A percentile compares a stretch with the other conserved stretches of the same genome.
Evolutionary conservation across 2,329 filamentous ascomycete species (phyloP).

Genomic region (Alternaria brassicae): DNA sequence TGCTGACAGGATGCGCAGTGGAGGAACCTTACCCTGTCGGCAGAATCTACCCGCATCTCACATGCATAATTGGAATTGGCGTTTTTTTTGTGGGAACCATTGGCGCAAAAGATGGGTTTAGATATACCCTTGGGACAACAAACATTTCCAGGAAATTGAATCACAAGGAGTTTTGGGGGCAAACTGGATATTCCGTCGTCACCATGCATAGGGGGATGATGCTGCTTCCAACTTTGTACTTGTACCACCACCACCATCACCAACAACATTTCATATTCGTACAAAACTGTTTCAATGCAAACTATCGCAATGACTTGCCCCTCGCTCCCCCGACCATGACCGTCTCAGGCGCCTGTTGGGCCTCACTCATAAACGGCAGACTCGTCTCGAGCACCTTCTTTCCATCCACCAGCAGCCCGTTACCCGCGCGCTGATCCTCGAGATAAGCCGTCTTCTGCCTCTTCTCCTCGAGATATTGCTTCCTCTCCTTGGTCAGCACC

Average conservation of each 20-base stretch:
- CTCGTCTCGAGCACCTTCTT: constrained; percentile 50
- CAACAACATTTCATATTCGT: constrained; percentile 4
- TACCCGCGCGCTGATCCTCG: constrained; percentile 63
- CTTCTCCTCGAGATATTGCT: constrained; percentile 67
- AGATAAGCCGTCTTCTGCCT: constrained; percentile 61
- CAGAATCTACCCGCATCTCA: not conserved
- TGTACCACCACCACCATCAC: not conserved
- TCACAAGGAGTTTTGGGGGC: not conserved
- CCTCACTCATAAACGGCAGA: constrained; percentile 32
- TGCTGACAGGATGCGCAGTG: not conserved
- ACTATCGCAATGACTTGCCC: constrained; percentile 18
- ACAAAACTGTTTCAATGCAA: not conserved
- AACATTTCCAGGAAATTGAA: not conserved
- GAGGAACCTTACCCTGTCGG: not conserved
- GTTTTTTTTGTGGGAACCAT: constrained; percentile 1
- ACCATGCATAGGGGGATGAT: not conserved
- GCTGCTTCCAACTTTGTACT: not conserved
- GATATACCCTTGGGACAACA: constrained; percentile 3
- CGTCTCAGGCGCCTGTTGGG: constrained; percentile 18
- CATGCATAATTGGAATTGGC: not conserved
- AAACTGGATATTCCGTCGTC: not conserved
- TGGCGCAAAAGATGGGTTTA: not conserved
- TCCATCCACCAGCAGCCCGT: constrained; percentile 65
- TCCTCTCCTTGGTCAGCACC: constrained; percentile 76
- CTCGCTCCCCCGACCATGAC: constrained; percentile 28